These are phyloP conservation scores for Saccharomycopsis crataegensis DNA, from an alignment of 1,139 yeast species.

Conservation along the genomic window DNA sequence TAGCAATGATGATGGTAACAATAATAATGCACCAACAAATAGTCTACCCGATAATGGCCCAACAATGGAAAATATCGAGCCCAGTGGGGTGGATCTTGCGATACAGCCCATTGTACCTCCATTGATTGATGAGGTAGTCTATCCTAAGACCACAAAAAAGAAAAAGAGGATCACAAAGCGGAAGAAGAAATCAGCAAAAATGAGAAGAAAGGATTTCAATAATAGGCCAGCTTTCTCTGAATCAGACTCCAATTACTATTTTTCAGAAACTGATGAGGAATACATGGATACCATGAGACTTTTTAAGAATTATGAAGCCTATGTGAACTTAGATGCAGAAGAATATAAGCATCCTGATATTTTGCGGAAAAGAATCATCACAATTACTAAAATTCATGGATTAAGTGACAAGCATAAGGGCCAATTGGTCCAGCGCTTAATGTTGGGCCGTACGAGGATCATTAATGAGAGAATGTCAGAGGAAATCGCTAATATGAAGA, in stretches of 20 bases:
- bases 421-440: conserved; percentile 58
- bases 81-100: conserved; percentile 14
- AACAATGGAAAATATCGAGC: neutral
- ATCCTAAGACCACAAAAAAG: conserved; percentile 6
- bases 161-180: neutral
- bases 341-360: conserved; percentile 33
- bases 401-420: conserved; percentile 50
- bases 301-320: conserved; percentile 1
- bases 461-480: conserved; percentile 18
- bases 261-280: conserved; percentile 7
- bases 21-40: neutral
- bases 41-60: neutral
- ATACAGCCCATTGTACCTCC: conserved; percentile 13
- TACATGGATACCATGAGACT: neutral
- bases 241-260: conserved; percentile 9
- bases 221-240: neutral
- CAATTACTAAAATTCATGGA: conserved; percentile 40
- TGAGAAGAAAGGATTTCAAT: neutral
- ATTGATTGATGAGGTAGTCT: conserved; percentile 16
- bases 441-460: conserved; percentile 59
- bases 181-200: neutral
- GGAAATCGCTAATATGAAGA: neutral
- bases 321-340: conserved; percentile 4
- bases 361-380: conserved; percentile 50
- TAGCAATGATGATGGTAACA: conserved; percentile 31